phyloP scores from a whole-genome alignment of 768 basidiomycete species.

The Mrakia gelida region DNA sequence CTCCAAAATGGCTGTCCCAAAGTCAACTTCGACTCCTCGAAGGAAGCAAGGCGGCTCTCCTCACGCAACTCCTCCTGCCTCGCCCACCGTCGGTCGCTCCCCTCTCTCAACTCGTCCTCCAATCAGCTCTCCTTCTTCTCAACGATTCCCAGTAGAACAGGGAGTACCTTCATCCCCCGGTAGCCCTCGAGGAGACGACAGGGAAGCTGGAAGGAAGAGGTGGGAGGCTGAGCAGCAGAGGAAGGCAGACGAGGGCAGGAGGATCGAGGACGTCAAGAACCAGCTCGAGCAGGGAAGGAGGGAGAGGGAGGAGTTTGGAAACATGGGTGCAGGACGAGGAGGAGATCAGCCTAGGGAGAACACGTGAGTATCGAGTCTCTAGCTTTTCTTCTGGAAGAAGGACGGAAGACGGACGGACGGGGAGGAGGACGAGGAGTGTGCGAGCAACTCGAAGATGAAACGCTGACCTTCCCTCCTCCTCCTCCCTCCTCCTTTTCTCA shows the following conservation, averaged over 20 bases:
- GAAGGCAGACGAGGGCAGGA: neutral
- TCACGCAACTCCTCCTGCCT: neutral
- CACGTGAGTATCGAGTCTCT: neutral
- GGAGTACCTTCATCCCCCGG: neutral
- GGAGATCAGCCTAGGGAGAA: conserved; percentile 7
- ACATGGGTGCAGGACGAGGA: neutral
- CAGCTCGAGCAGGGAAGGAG: neutral
- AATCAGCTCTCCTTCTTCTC: neutral
- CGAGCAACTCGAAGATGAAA: neutral
- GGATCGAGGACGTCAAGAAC: conserved; percentile 5
- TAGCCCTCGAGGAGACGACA: neutral
- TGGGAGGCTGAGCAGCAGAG: conserved; percentile 3
- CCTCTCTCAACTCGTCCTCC: conserved; percentile 5
- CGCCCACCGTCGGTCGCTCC: neutral
- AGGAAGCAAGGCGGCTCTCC: neutral
- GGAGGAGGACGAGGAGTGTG: neutral
- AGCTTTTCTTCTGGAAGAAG: neutral
- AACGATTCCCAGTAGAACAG: neutral
- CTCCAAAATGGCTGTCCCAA: neutral
- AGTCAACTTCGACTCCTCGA: neutral
- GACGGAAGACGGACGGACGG: neutral
- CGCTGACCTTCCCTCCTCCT: neutral
- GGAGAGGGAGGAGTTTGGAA: neutral
- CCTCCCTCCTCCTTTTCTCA: neutral
- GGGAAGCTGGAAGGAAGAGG: neutral